These are phyloP conservation scores for Tetrahymena elliotti DNA, from an alignment of 73 alveolate species.

Conservation along the genomic window DNA sequence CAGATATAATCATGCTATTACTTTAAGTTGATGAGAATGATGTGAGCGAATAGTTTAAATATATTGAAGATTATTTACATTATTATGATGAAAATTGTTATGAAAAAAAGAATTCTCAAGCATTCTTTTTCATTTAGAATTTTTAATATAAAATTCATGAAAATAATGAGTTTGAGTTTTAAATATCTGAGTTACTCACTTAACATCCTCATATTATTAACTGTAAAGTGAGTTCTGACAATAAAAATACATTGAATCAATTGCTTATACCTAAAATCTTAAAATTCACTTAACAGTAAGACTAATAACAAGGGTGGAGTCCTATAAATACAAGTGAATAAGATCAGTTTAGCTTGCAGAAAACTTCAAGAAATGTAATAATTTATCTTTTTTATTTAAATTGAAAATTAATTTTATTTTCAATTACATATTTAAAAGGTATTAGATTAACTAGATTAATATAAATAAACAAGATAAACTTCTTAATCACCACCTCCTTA, in stretches of 20 bases:
- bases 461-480: background rate
- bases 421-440: background rate
- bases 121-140: background rate
- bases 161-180: background rate
- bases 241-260: background rate
- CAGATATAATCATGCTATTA: background rate
- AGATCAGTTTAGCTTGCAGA: background rate
- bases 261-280: background rate
- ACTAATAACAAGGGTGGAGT: background rate
- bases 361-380: background rate
- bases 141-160: background rate
- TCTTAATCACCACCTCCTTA: background rate
- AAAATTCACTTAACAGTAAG: background rate
- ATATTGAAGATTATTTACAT: background rate
- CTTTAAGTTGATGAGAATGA: background rate
- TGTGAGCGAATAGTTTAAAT: background rate
- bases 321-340: background rate
- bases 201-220: background rate
- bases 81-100: background rate
- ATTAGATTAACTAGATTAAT: background rate
- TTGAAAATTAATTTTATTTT: background rate
- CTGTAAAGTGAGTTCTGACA: background rate
- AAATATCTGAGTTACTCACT: background rate
- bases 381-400: background rate
- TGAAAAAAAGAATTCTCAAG: background rate